Evolutionary conservation across 768 basidiomycete species (phyloP), one percentile per base, ranked within the genome.

Genomic region (Roridomyces roridus): DNA sequence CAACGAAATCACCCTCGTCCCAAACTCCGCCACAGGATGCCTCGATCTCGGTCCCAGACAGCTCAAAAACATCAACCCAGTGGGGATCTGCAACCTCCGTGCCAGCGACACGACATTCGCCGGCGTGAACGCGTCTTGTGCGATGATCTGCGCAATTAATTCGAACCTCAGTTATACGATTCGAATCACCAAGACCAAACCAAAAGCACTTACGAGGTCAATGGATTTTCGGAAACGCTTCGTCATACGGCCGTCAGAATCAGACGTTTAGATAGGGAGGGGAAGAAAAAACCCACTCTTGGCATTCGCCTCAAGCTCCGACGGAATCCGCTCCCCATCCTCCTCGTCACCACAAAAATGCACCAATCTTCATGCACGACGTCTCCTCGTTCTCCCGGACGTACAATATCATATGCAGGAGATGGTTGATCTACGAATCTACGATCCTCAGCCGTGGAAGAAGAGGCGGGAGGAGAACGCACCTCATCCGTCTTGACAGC

Each of bases 241-340:
- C 70, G 41, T 76, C 72, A 4, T 76, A 62, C 48, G 73, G 72
- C 74, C 39, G 26, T 6, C 23, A 20, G 5, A 31, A 58, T 7
- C 21, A 20, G 17, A 23, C 12, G 10, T 7, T 21, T 18, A 34
- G 31, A 20, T 17, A 21, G 18, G 40, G 5, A 12, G 14, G 2
- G 25, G 35, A 49, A 14, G 1, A 28, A 51, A n/a, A 62, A 20
- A 65, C 75, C 21, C 47, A 85, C 86, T 85, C 66, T 84, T 88
- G 28, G 81, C 77, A 64, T 91, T 92, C 5, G 88, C 86, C 66
- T 87, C 88, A 62, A 92, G 70, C 64, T 92, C 90, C 0, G 85
- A 85, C 1, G 89, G 89, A 23, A 85, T 74, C 0, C 77, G n/a
- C n/a, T n/a, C n/a, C n/a, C n/a, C n/a, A n/a, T n/a, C 48, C 4